Conservation (phyloP, 148 eudicot genomes). For the Polygonum maritimum region DNA sequence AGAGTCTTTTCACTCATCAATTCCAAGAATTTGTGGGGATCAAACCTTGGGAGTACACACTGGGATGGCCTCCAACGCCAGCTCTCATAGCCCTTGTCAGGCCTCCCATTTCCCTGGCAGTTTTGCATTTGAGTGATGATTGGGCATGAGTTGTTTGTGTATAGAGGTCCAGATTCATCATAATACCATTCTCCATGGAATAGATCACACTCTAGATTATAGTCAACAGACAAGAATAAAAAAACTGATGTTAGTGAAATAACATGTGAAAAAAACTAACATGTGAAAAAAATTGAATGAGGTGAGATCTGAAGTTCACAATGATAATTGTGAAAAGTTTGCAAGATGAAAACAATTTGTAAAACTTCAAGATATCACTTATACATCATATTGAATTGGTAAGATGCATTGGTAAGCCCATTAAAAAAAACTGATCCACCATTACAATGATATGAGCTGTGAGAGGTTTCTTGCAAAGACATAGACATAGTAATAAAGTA, state of each 20-base stretch:
- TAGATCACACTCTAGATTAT: conserved; percentile 65
- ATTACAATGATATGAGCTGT: neutral
- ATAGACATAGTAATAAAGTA: neutral
- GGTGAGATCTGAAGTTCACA: neutral
- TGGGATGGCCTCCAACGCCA: conserved; percentile 88
- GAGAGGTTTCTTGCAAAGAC: neutral
- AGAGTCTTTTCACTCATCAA: conserved; percentile 41
- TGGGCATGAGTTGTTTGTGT: conserved; percentile 77
- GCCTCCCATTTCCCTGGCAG: conserved; percentile 98
- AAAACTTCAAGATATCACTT: neutral
- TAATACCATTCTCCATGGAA: conserved; percentile 85
- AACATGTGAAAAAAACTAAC: neutral
- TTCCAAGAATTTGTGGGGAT: conserved; percentile 28
- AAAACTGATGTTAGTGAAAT: neutral
- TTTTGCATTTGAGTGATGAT: conserved; percentile 80
- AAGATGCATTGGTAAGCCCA: no score
- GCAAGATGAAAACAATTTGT: neutral
- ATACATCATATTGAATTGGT: neutral
- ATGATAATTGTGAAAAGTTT: no score
- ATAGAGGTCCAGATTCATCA: conserved; percentile 65
- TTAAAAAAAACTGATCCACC: neutral
- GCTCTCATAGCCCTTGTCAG: conserved; percentile 84
- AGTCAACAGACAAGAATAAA: conserved; percentile 8
- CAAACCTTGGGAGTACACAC: conserved; percentile 76
- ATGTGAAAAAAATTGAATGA: neutral